Conservation (phyloP, 495 filamentous ascomycete species). For the Peziza echinospora region DNA sequence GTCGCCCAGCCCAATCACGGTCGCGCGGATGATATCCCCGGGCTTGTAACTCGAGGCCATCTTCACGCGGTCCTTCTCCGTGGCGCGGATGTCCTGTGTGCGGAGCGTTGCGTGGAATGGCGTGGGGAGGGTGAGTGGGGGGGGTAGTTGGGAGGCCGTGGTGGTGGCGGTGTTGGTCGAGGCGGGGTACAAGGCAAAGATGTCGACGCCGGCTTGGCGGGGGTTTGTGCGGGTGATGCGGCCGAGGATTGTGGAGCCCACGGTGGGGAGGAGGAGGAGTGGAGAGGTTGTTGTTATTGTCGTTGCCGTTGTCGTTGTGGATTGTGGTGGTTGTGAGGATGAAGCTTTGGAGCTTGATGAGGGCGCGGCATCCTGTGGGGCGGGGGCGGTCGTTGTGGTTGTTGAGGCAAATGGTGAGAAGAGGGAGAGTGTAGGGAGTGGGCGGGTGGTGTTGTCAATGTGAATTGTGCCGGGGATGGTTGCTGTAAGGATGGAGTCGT, state of each 20-base stretch:
- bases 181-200: conserved; percentile 52
- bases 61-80: conserved; percentile 85
- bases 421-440: conserved; percentile 17
- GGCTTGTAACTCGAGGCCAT: conserved; percentile 80
- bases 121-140: conserved; percentile 26
- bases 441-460: conserved; percentile 27
- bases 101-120: conserved; percentile 35
- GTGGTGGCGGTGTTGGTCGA: conserved; percentile 30
- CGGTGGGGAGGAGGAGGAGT: conserved; percentile 42
- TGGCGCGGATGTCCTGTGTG: conserved; percentile 76
- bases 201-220: conserved; percentile 59
- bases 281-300: conserved; percentile 9
- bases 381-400: conserved; percentile 1
- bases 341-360: conserved; percentile 19
- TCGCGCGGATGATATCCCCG: conserved; percentile 76
- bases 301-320: neutral
- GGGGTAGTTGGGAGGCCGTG: no score
- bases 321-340: conserved; percentile 20
- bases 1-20: conserved; percentile 72
- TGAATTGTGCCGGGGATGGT: conserved; percentile 35
- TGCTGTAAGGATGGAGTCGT: conserved; percentile 50
- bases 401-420: conserved; percentile 21
- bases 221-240: conserved; percentile 65
- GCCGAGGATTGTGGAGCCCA: conserved; percentile 60
- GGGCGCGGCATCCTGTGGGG: no score